phyloP scores from a whole-genome alignment of 202 grass and related monocot species.

The Elaeis oleifera region DNA sequence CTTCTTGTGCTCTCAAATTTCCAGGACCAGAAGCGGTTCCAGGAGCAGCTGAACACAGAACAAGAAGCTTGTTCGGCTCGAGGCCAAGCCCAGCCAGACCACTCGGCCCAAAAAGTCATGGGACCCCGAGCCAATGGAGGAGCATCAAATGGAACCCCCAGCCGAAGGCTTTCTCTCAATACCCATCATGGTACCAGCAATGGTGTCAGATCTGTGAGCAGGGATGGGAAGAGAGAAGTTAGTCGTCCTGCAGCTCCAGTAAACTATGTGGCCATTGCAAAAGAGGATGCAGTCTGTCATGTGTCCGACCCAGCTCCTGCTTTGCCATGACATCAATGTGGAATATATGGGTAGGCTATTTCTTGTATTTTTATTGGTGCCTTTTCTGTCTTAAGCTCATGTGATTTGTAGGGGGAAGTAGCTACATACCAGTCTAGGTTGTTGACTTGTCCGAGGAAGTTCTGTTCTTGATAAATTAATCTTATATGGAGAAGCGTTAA shows the following conservation, averaged over 20 bases:
- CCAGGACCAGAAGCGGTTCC: conserved; percentile 83
- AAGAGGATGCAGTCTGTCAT: conserved; percentile 57
- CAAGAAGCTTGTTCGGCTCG: conserved; percentile 65
- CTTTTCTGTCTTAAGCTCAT: no score
- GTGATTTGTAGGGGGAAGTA: no score
- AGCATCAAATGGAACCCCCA: conserved; percentile 33
- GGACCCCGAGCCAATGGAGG: conserved; percentile 31
- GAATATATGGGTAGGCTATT: no score
- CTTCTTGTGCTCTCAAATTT: conserved; percentile 6
- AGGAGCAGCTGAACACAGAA: conserved; percentile 59
- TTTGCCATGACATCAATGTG: not conserved
- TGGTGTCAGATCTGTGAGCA: conserved; percentile 28
- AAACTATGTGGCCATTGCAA: conserved; percentile 70
- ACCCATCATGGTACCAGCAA: conserved; percentile 30
- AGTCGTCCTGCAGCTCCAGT: conserved; percentile 43
- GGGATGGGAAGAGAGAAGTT: conserved; percentile 57
- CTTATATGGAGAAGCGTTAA: no score
- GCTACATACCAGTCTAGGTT: no score
- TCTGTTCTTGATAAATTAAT: no score
- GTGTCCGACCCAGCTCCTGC: conserved; percentile 23
- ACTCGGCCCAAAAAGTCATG: conserved; percentile 44
- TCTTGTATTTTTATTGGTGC: no score
- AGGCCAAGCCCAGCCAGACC: conserved; percentile 50
- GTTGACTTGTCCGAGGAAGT: no score
- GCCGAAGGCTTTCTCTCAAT: conserved; percentile 34